Conservation (phyloP, 1,139 yeast genomes). For the Geotrichum siamense region DNA sequence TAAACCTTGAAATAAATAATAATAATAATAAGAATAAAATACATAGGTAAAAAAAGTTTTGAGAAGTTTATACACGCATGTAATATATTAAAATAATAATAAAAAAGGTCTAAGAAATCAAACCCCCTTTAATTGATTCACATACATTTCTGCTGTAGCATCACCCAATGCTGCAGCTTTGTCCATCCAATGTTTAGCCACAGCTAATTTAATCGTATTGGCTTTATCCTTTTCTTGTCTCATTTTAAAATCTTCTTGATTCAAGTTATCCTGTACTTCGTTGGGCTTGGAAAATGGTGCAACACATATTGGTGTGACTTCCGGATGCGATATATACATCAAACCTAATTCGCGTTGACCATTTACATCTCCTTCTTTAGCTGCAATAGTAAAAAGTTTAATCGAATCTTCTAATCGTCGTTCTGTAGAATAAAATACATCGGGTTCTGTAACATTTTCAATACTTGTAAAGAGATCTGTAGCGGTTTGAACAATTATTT, state of each 20-base stretch:
- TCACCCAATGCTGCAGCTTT: slow-evolving; percentile 31
- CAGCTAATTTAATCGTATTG: slow-evolving; percentile 32
- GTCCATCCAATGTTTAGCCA: slow-evolving; percentile 32
- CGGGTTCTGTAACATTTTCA: slow-evolving; percentile 24
- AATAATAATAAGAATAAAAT: background rate
- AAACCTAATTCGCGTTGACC: slow-evolving; percentile 32
- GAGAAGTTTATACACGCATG: too few relatives aligned
- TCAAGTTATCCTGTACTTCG: background rate
- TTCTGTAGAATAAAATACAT: slow-evolving; percentile 22
- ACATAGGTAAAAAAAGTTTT: too few relatives aligned
- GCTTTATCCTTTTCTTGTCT: slow-evolving; percentile 28
- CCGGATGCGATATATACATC: slow-evolving; percentile 32
- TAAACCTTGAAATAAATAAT: background rate
- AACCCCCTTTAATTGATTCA: slow-evolving; percentile 18
- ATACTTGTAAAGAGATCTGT: slow-evolving; percentile 32
- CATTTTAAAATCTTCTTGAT: slow-evolving; percentile 13
- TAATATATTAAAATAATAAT: background rate
- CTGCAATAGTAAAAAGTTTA: slow-evolving; percentile 30
- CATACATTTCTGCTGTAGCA: slow-evolving; percentile 30
- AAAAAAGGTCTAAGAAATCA: background rate
- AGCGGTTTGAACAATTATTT: slow-evolving; percentile 31
- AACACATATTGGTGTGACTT: slow-evolving; percentile 25
- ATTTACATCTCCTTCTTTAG: slow-evolving; percentile 29
- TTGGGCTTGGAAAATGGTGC: slow-evolving; percentile 24
- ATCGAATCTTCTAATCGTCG: slow-evolving; percentile 30